These are phyloP conservation scores for Carex scoparia DNA, from an alignment of 176 grass and related monocot species.

Conservation along the genomic window DNA sequence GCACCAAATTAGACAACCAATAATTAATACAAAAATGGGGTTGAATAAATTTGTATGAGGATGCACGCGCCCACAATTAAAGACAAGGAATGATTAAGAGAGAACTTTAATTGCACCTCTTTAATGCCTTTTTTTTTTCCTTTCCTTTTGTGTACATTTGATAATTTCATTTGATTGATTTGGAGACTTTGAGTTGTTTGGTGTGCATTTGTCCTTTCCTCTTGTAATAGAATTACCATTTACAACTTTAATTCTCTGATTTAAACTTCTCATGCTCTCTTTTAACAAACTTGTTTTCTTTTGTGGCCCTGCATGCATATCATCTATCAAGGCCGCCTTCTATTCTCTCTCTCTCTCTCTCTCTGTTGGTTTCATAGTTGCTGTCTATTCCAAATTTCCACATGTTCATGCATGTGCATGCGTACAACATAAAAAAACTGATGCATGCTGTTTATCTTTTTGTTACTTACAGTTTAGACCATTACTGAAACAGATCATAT, in stretches of 20 bases:
- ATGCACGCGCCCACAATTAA: conserved; percentile 13
- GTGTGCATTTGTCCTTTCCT: neutral
- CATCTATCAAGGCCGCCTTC: too few species aligned
- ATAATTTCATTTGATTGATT: neutral
- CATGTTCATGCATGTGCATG: neutral
- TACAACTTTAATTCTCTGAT: neutral
- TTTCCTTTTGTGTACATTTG: neutral
- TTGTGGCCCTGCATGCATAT: too few species aligned
- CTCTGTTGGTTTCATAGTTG: neutral
- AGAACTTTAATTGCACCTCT: neutral
- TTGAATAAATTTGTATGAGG: conserved; percentile 2
- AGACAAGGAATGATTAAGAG: neutral
- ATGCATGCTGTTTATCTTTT: neutral
- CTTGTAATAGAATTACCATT: conserved; percentile 6
- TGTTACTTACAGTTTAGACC: neutral
- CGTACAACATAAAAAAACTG: neutral
- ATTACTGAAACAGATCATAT: neutral
- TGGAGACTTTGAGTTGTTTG: neutral
- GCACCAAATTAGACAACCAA: neutral
- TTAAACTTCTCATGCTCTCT: neutral
- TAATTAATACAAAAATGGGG: neutral
- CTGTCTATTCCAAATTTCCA: neutral
- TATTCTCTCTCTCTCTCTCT: too few species aligned
- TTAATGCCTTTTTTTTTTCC: neutral
- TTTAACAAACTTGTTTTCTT: too few species aligned